phyloP scores from a whole-genome alignment of 805 yeast genomes.

The Yamadazyma nakazawae region DNA sequence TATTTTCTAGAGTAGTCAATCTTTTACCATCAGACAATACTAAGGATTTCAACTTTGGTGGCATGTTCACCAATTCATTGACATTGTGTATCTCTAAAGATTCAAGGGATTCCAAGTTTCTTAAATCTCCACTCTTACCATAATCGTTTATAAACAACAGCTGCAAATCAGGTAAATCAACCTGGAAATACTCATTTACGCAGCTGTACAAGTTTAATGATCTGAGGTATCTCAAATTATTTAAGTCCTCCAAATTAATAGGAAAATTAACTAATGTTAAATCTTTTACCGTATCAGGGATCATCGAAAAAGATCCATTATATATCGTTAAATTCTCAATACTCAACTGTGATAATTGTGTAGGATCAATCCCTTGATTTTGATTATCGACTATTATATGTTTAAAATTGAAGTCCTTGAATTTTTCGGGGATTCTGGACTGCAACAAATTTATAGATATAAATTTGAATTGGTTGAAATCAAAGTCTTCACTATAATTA shows the following conservation, averaged over 20 bases:
- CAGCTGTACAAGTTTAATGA: constrained; percentile 2
- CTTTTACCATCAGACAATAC: constrained; percentile 7
- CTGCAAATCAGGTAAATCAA: constrained; percentile 3
- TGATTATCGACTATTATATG: neutral
- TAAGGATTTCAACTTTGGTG: constrained; percentile 1
- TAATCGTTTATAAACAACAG: constrained; percentile 5
- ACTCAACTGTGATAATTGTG: neutral
- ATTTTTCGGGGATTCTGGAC: neutral
- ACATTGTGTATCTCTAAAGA: constrained; percentile 5
- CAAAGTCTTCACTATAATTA: neutral
- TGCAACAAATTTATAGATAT: constrained; percentile 2
- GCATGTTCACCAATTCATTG: constrained; percentile 3
- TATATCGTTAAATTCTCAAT: constrained; percentile 1
- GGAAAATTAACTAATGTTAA: constrained; percentile 2
- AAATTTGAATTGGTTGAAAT: constrained; percentile 7
- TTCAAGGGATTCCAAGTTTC: constrained; percentile 2
- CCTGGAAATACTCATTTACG: constrained; percentile 2
- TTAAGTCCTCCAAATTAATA: neutral
- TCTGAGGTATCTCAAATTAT: constrained; percentile 1
- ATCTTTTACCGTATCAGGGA: neutral
- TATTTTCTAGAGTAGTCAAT: neutral
- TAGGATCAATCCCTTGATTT: neutral
- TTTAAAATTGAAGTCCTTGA: neutral
- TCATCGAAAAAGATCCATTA: neutral
- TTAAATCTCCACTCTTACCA: constrained; percentile 6